Evolutionary conservation across 1,284 basidiomycete species (phyloP), one percentile per base, ranked within the genome.

Genomic region (Lignosus rhinocerotis): DNA sequence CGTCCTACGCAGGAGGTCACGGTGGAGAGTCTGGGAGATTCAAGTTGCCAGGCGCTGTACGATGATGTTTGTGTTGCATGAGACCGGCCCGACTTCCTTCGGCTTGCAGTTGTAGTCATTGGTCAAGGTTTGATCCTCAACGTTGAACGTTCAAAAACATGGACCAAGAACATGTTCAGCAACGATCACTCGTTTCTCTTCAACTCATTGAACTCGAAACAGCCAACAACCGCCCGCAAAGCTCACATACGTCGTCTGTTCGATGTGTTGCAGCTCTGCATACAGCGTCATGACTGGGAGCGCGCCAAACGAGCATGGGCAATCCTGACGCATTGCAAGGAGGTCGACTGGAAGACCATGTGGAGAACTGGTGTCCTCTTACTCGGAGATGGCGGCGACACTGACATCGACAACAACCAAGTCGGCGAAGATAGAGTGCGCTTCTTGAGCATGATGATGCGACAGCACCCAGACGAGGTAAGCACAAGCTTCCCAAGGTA

Each of bases 251-350:
- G 86, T 31, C 84, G 88, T 14, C 75, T 93, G 4, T 85, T 84
- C 68, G 91, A 93, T 71, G 69, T 93, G 12, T 74, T 95, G 14
- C 85, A 94, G 53, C 74, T 92, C 42, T 88, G 81, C 66, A 75
- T 95, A 39, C 87, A 92, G 51, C 81, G 85, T 12, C 78, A 81
- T 39, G 90, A 95, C 70, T 71, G 85, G 51, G 69, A 70, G 34
- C 80, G 90, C 39, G 93, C 93, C 16, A 80, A 76, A 50, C 79
- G 84, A 61, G 90, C 90, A 9, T 96, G 92, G 91, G 76, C 81
- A 32, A 89, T 95, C 56, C 81, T 96, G 39, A 81, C 85, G n/a
- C 81, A 87, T 62, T 95, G 93, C 71, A 88, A 88, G 66, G 93
- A 95, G 75, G 77, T 94, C 9, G 76, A 89, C 64, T 93, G 91